Evolutionary conservation across 208 protist genomes (phyloP).

Genomic region (Angomonas ambiguus): DNA sequence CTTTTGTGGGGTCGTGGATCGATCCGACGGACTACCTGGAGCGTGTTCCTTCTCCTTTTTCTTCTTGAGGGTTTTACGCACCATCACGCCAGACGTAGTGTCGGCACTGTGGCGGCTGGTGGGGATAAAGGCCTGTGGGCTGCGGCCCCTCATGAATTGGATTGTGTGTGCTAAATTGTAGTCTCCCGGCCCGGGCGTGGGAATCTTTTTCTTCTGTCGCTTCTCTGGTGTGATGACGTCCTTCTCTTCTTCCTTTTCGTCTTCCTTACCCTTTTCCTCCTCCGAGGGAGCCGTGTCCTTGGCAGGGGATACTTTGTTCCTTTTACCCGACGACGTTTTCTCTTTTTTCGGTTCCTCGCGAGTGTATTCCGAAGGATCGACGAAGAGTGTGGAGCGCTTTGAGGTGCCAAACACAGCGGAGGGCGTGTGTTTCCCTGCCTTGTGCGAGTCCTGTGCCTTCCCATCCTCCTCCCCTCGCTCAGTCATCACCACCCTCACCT

Average conservation of each 20-base stretch:
- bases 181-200: not conserved
- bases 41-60: too few relatives aligned
- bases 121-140: not conserved
- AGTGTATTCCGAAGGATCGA: not conserved
- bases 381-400: not conserved
- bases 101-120: not conserved
- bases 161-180: not conserved
- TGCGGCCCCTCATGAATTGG: not conserved
- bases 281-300: too few relatives aligned
- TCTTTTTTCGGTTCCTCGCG: not conserved
- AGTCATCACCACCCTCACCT: not conserved
- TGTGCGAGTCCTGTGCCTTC: not conserved
- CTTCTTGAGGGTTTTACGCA: not conserved
- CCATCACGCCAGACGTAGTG: not conserved
- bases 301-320: too few relatives aligned
- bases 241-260: not conserved
- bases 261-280: not conserved
- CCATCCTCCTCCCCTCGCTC: not conserved
- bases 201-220: too few relatives aligned
- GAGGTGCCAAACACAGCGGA: not conserved
- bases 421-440: not conserved
- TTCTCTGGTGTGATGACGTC: too few relatives aligned
- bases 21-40: too few relatives aligned
- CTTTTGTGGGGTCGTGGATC: not conserved
- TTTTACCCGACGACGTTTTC: not conserved